Base-by-base conservation (phyloP, 2,329 filamentous ascomycete genomes). In the Myrmaecium sp. region DNA sequence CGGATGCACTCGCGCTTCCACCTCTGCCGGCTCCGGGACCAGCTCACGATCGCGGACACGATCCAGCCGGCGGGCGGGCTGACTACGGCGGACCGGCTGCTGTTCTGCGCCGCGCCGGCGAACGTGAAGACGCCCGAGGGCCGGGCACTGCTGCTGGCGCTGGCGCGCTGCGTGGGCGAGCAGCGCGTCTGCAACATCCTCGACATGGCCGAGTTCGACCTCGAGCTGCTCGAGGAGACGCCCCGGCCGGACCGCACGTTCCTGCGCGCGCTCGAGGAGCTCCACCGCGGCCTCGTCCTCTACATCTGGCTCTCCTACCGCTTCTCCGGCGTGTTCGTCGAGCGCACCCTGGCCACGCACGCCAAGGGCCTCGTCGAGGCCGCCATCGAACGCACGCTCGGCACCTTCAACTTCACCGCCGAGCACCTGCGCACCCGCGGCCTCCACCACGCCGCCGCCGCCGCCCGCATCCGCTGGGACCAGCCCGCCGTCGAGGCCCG, bases 261-360 rank as follows among this genome's bases (percentile, higher is more conserved):
- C 37, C 60, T 98, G 7, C 57, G 59, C 29, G 53, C 60, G 6
- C 58, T 95, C 12, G 89, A 98, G 48, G 49, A 57, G 3, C 61
- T 98, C 10, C 89, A 98, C 55, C 79, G 80, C 41, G 62, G 70
- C 15, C 58, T 98, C 19, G 81, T 86, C 23, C 57, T 84, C 24
- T 98, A 95, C 46, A 63, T 92, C 2, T 98, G 89, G 89, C 62
- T 98, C 10, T 86, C 79, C 39, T 95, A 86, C 51, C 74, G 86
- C 5, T 92, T 86, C 49, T 63, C 71, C 3, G 79, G 80, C 25
- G 64, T 91, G 26, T 92, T 94, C 49, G 66, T 59, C 5, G 79
- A 74, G 36, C 69, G 86, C 39, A 59, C 60, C 1, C 60, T 93
- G 22, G 83, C 81, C 1, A 75, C 79, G 36, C 73, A 93, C 44